These are phyloP conservation scores for Gossypium turneri DNA, from an alignment of 345 rosid genomes.

Conservation along the genomic window DNA sequence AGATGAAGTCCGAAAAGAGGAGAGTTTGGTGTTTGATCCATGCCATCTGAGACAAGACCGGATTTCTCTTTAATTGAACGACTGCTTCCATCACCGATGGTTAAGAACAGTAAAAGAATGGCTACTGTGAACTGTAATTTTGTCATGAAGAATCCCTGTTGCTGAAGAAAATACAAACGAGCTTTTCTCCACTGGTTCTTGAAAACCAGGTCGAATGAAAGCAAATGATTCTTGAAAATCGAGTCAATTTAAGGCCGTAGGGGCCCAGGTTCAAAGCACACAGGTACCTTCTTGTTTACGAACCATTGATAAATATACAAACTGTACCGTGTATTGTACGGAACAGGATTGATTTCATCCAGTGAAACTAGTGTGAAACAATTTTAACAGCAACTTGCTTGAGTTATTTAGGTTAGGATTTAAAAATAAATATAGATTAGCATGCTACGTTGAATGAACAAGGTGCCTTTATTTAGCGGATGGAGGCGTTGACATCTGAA, in stretches of 20 bases:
- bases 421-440: neutral
- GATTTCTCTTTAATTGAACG: conserved; percentile 19
- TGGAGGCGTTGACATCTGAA: no score
- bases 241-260: neutral
- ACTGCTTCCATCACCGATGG: conserved; percentile 15
- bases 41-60: conserved; percentile 16
- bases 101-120: conserved; percentile 20
- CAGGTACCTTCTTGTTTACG: no score
- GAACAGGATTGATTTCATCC: neutral
- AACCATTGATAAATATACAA: neutral
- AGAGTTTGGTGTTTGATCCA: neutral
- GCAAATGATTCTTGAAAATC: neutral
- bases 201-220: neutral
- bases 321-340: neutral
- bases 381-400: neutral
- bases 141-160: neutral
- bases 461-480: neutral
- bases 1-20: neutral
- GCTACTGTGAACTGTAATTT: conserved; percentile 17
- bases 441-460: neutral
- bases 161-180: neutral
- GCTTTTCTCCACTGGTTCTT: neutral
- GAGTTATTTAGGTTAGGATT: neutral
- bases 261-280: neutral
- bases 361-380: neutral